Percentiles rank a stretch among this genome's conserved stretches.
phyloP scores from a whole-genome alignment of 805 yeast species.

The Candida anglica region DNA sequence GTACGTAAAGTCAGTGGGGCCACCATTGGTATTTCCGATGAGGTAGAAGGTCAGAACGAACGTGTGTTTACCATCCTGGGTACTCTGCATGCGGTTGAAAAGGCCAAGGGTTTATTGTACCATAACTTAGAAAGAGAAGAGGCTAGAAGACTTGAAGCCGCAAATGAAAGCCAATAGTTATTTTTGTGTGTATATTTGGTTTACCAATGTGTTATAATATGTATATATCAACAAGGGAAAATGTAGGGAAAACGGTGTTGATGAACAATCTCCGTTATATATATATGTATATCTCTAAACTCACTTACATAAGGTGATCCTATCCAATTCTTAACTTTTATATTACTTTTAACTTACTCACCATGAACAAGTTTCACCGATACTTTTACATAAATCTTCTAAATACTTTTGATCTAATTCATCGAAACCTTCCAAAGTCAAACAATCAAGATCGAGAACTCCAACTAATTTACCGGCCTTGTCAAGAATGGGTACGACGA shows the following conservation, averaged over 20 bases:
- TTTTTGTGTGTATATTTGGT: too few species aligned
- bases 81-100: constrained; percentile 48
- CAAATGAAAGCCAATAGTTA: too few species aligned
- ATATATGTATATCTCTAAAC: too few species aligned
- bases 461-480: constrained; percentile 46
- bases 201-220: too few species aligned
- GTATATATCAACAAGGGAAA: too few species aligned
- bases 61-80: constrained; percentile 74
- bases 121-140: constrained; percentile 58
- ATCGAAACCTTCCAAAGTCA: constrained; percentile 61
- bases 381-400: constrained; percentile 52
- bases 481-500: constrained; percentile 76
- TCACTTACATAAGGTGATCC: too few species aligned
- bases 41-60: constrained; percentile 58
- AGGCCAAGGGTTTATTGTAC: constrained; percentile 54
- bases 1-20: constrained; percentile 78
- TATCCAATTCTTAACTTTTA: too few species aligned
- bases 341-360: too few species aligned
- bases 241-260: too few species aligned
- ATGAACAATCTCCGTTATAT: too few species aligned
- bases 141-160: constrained; percentile 35
- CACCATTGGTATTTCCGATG: constrained; percentile 69
- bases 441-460: constrained; percentile 85
- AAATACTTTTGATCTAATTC: constrained; percentile 55
- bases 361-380: constrained; percentile 56